Percentiles rank a stretch among this genome's conserved stretches.
These are phyloP conservation scores for Kodamaea kakaduensis DNA, from an alignment of 805 yeast genomes.

Conservation along the genomic window DNA sequence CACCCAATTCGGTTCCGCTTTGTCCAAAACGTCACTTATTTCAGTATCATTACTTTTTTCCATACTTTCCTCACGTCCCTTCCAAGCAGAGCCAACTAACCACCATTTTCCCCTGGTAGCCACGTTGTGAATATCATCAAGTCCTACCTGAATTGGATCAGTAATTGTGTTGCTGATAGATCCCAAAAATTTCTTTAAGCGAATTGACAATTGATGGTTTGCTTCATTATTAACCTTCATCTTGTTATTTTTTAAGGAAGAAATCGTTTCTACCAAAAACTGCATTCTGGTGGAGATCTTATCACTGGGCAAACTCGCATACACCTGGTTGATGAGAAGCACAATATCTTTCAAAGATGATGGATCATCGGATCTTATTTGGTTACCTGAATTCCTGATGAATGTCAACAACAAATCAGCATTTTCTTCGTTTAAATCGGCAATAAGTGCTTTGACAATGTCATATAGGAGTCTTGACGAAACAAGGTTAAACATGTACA, in stretches of 20 bases:
- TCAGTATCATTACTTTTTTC: slow-evolving; percentile 33
- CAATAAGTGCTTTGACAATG: slow-evolving; percentile 52
- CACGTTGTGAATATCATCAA: slow-evolving; percentile 74
- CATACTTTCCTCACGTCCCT: slow-evolving; percentile 47
- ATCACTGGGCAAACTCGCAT: slow-evolving; percentile 33
- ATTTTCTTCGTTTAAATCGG: slow-evolving; percentile 59
- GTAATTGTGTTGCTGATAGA: slow-evolving; percentile 40
- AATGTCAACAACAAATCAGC: slow-evolving; percentile 76
- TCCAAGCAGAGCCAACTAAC: slow-evolving; percentile 98
- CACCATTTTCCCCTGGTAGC: slow-evolving; percentile 96
- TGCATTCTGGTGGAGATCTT: slow-evolving; percentile 60
- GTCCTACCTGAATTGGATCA: slow-evolving; percentile 81
- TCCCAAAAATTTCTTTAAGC: slow-evolving; percentile 64
- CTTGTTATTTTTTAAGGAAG: slow-evolving; percentile 83
- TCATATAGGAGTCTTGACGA: slow-evolving; percentile 77
- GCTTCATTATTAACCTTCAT: slow-evolving; percentile 52
- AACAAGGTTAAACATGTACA: slow-evolving; percentile 73
- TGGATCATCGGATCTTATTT: slow-evolving; percentile 89
- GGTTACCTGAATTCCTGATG: slow-evolving; percentile 73
- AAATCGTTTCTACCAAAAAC: slow-evolving; percentile 79
- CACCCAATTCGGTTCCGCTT: slow-evolving; percentile 81
- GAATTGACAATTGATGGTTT: slow-evolving; percentile 47
- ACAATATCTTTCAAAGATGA: slow-evolving; percentile 77
- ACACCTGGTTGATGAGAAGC: slow-evolving; percentile 47
- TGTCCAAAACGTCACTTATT: slow-evolving; percentile 59